Conservation (phyloP, 2,329 filamentous ascomycete species). For the Colletotrichum musicola region DNA sequence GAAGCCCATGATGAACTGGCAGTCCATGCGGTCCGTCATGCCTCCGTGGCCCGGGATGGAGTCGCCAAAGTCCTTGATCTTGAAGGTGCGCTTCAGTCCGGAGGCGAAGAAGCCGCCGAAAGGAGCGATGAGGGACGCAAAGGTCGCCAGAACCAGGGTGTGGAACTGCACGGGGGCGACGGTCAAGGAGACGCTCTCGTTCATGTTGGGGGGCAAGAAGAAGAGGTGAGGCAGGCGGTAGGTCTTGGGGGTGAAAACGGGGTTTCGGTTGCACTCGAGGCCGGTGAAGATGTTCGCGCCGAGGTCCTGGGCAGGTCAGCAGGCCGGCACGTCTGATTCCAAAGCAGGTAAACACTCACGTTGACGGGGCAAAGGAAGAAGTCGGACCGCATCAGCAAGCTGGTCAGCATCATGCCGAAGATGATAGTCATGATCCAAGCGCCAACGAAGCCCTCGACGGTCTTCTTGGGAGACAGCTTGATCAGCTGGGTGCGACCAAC, state of each 20-base stretch:
- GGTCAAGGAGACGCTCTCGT: constrained; percentile 71
- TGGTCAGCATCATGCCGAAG: constrained; percentile 85
- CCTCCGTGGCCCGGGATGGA: constrained; percentile 97
- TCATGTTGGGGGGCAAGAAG: constrained; percentile 70
- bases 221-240: constrained; percentile 81
- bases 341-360: constrained; percentile 55
- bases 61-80: constrained; percentile 99
- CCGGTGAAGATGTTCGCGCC: constrained; percentile 94
- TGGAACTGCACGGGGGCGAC: constrained; percentile 94
- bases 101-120: constrained; percentile 99
- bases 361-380: constrained; percentile 99
- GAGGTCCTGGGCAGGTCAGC: constrained; percentile 70
- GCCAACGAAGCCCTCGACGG: constrained; percentile 95
- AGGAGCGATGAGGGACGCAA: constrained; percentile 95
- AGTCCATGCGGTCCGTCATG: constrained; percentile 99
- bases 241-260: constrained; percentile 84
- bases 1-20: constrained; percentile 99
- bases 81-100: constrained; percentile 97
- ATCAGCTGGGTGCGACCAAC: constrained; percentile 97
- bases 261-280: constrained; percentile 89
- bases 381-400: constrained; percentile 88
- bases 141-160: constrained; percentile 88
- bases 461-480: constrained; percentile 99
- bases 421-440: constrained; percentile 96
- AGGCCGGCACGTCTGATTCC: neutral